Evolutionary conservation across 345 rosid species (phyloP), one percentile per base, ranked within the genome.

Genomic region (Lenwebbia sp.): DNA sequence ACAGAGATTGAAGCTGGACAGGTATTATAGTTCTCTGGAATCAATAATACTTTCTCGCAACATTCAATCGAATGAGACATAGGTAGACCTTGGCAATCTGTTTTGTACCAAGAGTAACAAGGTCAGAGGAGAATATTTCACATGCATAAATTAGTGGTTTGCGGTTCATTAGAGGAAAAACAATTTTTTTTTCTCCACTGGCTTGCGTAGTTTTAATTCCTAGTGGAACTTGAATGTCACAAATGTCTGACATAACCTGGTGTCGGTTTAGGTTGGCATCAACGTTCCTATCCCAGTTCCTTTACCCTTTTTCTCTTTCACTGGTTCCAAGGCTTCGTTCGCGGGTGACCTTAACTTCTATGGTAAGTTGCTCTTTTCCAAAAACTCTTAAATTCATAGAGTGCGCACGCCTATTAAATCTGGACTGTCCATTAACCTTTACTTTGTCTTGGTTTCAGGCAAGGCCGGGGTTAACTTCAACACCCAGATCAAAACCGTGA

Each of bases 201-300:
- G 26, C 78, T 70, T 37, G 78, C 37, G 78, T 37, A 9, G 78
- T 37, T 70, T 40, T 19, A 37, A 19, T 70, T 37, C 78, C 41
- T 2, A 40, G 22, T 37, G 47, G 25, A 70, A 70, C 78, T 70
- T 70, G 78, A 22, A 70, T 33, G 78, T 70, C 44, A 9, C 78
- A 9, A 70, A 1, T 37, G 13, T 37, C 47, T 70, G 13, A 19
- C 49, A 55, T 81, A 54, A 60, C 7, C 54, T 40, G 87, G 57
- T n/a, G 87, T 83, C 17, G 52, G 60, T 83, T 70, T 86, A 97
- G 99, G 95, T 97, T 57, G 99, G 99, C 90, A 96, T 97, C 83
- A 97, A 97, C 85, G 99, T 97, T 84, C 99, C 99, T 13, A 96
- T 97, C 83, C 99, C 99, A 21, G 99, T 97, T 83, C 99, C 99